Percentiles rank a stretch among this genome's conserved stretches.
These are phyloP conservation scores for Lablab purpureus DNA, from an alignment of 306 rosid genomes.

Conservation along the genomic window DNA sequence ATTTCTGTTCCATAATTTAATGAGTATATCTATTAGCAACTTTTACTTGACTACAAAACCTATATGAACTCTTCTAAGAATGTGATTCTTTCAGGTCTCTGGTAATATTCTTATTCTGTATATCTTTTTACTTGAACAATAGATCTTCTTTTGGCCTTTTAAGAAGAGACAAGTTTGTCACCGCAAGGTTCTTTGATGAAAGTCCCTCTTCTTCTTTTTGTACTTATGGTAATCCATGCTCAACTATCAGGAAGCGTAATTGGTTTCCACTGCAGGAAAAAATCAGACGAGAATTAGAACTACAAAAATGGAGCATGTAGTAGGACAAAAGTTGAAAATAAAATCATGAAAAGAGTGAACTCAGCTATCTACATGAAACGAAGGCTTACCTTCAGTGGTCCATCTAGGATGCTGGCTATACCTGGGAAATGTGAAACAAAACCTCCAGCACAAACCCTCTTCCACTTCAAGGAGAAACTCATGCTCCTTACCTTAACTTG, in stretches of 20 bases:
- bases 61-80: conserved; percentile 10
- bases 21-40: not conserved
- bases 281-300: conserved; percentile 26
- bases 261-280: conserved; percentile 62
- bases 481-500: conserved; percentile 63
- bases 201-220: conserved; percentile 75
- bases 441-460: conserved; percentile 88
- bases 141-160: conserved; percentile 70
- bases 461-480: conserved; percentile 74
- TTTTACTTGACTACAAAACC: not conserved
- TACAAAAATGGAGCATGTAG: not conserved
- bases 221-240: conserved; percentile 74
- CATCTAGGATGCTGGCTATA: conserved; percentile 67
- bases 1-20: not conserved
- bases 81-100: conserved; percentile 28
- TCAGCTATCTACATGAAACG: not conserved
- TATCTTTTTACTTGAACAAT: conserved; percentile 46
- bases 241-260: conserved; percentile 84
- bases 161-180: conserved; percentile 65
- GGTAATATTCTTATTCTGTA: not conserved
- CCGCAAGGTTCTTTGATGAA: conserved; percentile 66
- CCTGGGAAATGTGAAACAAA: conserved; percentile 74
- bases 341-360: not conserved
- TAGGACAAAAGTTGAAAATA: not conserved
- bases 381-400: conserved; percentile 67